These are phyloP conservation scores for Colletotrichum australisinense DNA, from an alignment of 2,329 filamentous ascomycete genomes.

Conservation along the genomic window DNA sequence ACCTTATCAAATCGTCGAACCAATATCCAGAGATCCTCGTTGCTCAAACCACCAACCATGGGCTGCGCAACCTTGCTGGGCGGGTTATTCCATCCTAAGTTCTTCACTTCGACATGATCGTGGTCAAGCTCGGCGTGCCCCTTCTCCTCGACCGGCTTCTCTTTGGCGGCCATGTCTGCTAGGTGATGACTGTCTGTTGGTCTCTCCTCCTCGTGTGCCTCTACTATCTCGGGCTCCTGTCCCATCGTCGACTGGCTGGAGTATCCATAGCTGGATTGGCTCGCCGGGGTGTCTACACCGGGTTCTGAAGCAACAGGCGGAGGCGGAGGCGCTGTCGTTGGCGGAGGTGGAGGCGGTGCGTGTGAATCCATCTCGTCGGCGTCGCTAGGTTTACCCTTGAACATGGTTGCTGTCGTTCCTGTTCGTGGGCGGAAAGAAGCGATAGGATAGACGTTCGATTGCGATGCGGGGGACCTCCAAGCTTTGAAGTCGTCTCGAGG, in stretches of 20 bases:
- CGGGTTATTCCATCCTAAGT: conserved; percentile 77
- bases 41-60: conserved; percentile 74
- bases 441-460: not conserved
- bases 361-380: conserved; percentile 11
- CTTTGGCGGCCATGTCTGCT: conserved; percentile 43
- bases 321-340: not conserved
- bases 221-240: conserved; percentile 44
- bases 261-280: conserved; percentile 16
- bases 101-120: conserved; percentile 66
- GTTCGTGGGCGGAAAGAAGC: not conserved
- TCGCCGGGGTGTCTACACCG: not conserved
- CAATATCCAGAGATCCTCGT: conserved; percentile 80
- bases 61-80: conserved; percentile 66
- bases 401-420: conserved; percentile 9
- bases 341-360: not conserved
- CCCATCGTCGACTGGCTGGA: conserved; percentile 33
- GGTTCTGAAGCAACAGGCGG: not conserved
- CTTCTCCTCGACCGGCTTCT: conserved; percentile 49
- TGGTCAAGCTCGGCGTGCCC: conserved; percentile 60
- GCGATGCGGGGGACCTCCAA: not conserved
- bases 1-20: conserved; percentile 78
- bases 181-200: conserved; percentile 51
- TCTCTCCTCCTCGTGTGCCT: conserved; percentile 40
- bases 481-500: conserved; percentile 4
- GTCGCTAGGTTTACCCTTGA: conserved; percentile 21